phyloP scores from a whole-genome alignment of 306 rosid species.

The Abrus pulchellus region DNA sequence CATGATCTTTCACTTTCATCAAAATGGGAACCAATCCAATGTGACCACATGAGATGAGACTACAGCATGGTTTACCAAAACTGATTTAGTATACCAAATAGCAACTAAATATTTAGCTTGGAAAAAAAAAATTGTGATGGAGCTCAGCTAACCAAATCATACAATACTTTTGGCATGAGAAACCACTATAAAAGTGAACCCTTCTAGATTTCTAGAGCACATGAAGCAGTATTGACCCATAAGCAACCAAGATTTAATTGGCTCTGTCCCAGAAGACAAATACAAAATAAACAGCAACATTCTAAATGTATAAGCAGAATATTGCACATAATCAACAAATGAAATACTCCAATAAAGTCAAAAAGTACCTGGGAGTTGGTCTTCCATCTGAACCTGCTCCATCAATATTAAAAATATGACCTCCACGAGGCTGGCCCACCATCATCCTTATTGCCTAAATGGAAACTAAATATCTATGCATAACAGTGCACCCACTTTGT shows the following conservation, averaged over 20 bases:
- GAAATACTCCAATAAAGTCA: slow-evolving; percentile 37
- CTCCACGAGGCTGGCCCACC: slow-evolving; percentile 88
- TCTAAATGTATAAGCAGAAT: slow-evolving; percentile 15
- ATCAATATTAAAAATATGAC: slow-evolving; percentile 95
- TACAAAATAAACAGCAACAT: slow-evolving; percentile 29
- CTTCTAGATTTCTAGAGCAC: slow-evolving; percentile 6
- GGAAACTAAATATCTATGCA: slow-evolving; percentile 48
- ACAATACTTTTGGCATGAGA: slow-evolving; percentile 31
- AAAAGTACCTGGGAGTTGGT: slow-evolving; percentile 90
- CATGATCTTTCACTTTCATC: slow-evolving; percentile 9
- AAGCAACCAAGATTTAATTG: slow-evolving; percentile 11
- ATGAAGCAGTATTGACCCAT: slow-evolving; percentile 10
- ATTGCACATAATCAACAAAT: slow-evolving; percentile 22
- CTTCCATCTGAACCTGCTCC: slow-evolving; percentile 99
- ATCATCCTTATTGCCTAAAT: slow-evolving; percentile 92
- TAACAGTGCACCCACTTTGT: slow-evolving; percentile 42
- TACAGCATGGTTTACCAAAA: slow-evolving; percentile 27
- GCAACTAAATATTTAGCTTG: not conserved
- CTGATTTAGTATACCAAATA: slow-evolving; percentile 19
- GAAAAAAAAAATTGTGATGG: too few relatives aligned
- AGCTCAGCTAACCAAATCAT: slow-evolving; percentile 27
- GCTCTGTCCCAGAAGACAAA: slow-evolving; percentile 6
- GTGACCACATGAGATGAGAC: not conserved
- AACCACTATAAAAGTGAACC: slow-evolving; percentile 22
- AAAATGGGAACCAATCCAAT: slow-evolving; percentile 22